phyloP scores from a whole-genome alignment of 2,329 filamentous ascomycete genomes.

The Cytospora schulzeri region DNA sequence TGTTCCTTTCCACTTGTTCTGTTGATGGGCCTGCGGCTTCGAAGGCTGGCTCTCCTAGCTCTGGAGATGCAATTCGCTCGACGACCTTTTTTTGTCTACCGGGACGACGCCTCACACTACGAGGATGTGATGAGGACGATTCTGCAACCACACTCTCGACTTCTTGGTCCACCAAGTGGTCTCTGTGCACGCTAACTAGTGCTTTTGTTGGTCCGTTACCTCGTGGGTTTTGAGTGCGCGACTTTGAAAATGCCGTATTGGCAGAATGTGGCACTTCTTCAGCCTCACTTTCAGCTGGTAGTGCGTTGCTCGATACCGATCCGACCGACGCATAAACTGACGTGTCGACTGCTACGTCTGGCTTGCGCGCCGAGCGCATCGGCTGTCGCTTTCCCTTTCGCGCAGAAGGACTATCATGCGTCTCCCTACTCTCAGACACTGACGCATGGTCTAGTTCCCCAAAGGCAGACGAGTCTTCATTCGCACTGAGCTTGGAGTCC shows the following conservation, averaged over 20 bases:
- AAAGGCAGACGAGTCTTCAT: neutral
- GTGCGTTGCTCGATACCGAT: too few species aligned
- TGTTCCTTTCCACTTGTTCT: neutral
- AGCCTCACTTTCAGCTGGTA: too few species aligned
- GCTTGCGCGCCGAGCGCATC: neutral
- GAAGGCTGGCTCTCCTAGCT: neutral
- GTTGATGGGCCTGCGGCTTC: neutral
- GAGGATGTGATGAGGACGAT: neutral
- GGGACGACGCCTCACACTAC: neutral
- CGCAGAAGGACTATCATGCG: neutral
- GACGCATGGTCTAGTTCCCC: neutral
- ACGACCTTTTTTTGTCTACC: neutral
- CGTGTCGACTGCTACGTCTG: neutral
- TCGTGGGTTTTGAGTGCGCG: too few species aligned
- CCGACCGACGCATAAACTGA: neutral
- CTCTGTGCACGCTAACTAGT: too few species aligned
- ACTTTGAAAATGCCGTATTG: too few species aligned
- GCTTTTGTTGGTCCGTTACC: too few species aligned
- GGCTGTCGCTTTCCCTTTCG: neutral
- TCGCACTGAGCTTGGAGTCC: conserved; percentile 1
- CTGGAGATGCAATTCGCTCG: neutral
- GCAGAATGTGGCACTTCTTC: too few species aligned
- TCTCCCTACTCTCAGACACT: neutral
- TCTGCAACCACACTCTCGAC: neutral
- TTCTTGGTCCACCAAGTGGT: neutral